Evolutionary conservation across 352 stramenopile genomes (phyloP).

Genomic region (Globisporangium parvum): DNA sequence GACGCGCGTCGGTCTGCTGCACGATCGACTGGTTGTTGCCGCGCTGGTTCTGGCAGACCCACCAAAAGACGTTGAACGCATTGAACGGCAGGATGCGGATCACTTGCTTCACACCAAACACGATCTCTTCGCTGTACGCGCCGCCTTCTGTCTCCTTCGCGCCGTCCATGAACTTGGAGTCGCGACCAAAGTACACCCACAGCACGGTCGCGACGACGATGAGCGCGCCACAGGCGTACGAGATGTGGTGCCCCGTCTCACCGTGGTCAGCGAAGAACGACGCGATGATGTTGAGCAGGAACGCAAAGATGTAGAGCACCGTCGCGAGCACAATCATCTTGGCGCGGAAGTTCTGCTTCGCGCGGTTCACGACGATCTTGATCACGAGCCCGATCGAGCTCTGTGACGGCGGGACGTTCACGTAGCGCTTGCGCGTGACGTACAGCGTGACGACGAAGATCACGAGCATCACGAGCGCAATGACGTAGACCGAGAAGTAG

Average conservation of each 20-base stretch:
- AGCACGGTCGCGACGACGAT: constrained; percentile 18
- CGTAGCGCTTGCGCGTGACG: constrained; percentile 38
- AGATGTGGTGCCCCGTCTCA: constrained; percentile 35
- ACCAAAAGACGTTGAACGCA: constrained; percentile 57
- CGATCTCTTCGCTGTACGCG: constrained; percentile 25
- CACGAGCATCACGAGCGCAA: constrained; percentile 36
- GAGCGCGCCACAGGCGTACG: constrained; percentile 30
- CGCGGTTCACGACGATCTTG: constrained; percentile 22
- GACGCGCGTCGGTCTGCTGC: constrained; percentile 59
- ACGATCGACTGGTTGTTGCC: constrained; percentile 67
- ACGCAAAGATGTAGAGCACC: constrained; percentile 29
- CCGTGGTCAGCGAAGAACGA: constrained; percentile 39
- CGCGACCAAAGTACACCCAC: constrained; percentile 39
- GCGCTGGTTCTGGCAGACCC: constrained; percentile 56
- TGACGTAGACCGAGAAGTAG: constrained; percentile 73
- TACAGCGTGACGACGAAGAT: constrained; percentile 37
- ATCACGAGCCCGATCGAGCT: constrained; percentile 44
- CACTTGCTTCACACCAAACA: constrained; percentile 52
- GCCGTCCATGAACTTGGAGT: constrained; percentile 41
- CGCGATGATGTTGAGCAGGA: constrained; percentile 48
- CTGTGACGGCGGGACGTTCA: constrained; percentile 31
- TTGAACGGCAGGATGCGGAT: constrained; percentile 50
- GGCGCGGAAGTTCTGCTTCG: constrained; percentile 22
- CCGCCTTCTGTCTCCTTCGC: constrained; percentile 35
- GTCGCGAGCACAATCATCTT: constrained; percentile 33